Base-by-base conservation (phyloP, 2,329 filamentous ascomycete species). In the Paracamarosporium sp. region DNA sequence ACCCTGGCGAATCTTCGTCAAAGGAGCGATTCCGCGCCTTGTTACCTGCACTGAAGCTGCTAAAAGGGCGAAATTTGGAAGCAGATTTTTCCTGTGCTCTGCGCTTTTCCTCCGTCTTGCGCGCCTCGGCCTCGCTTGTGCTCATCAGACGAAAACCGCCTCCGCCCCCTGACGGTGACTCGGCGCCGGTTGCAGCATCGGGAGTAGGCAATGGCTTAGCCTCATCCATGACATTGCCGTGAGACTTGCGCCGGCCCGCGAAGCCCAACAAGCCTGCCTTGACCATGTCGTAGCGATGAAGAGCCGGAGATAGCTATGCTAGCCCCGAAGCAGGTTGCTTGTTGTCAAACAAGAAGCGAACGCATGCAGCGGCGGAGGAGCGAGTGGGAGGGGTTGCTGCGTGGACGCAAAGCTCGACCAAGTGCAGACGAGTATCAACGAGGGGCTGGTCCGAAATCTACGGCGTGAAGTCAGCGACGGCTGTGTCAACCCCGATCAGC, bases 211-310 rank as follows among this genome's bases (percentile, higher is more conserved):
- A 47, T 24, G 64, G 52, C 8, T 63, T 60, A 4, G 54, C 24
- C 5, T 75, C 71, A 11, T 76, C 74, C 31, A 78, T 60, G 22
- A 62, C 65, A 56, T 76, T 76, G 52, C 71, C 68, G 52, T 72
- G 67, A 24, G 75, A 78, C 67, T 76, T 78, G 28, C 75, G 70
- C 27, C 75, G 74, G 47, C 60, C 65, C 30, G 63, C 71, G 57
- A 76, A 72, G 55, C 74, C 64, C 17, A 69, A 67, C 15, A 76
- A 64, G 8, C 66, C 66, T 28, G 72, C 66, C 66, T 71, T 75
- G 57, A 57, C 70, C 70, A 73, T 74, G 46, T n/a, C 60, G 62
- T 53, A 56, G 52, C 51, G 33, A 35, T 30, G 46, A 51, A 28
- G 30, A 25, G 3, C 12, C 40, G 55, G 50, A 31, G 36, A 28